A percentile compares a stretch with the other conserved stretches of the same genome.
These are phyloP conservation scores for Naganishia cerealis DNA, from an alignment of 1,284 basidiomycete species.

Conservation along the genomic window DNA sequence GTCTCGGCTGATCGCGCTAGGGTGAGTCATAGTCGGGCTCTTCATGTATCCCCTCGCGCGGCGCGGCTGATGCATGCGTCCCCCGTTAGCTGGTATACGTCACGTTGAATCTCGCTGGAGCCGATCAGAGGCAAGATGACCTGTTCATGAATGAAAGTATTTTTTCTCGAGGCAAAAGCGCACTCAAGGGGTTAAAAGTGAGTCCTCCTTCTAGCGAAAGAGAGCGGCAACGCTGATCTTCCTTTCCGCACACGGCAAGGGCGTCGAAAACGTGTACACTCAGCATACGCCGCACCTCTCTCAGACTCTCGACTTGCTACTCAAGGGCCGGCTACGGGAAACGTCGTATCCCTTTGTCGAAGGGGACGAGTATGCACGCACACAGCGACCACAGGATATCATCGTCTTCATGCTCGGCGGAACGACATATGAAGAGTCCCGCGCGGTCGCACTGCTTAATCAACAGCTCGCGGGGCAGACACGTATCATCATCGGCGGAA, in stretches of 20 bases:
- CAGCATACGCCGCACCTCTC: conserved; percentile 93
- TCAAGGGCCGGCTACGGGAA: conserved; percentile 83
- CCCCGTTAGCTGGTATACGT: conserved; percentile 78
- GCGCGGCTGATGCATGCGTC: not conserved
- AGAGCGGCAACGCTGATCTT: conserved; percentile 7
- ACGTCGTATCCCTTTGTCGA: conserved; percentile 87
- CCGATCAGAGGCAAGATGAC: conserved; percentile 95
- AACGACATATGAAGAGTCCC: conserved; percentile 88
- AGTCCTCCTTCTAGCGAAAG: conserved; percentile 20
- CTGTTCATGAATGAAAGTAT: conserved; percentile 94
- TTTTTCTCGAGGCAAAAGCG: conserved; percentile 89
- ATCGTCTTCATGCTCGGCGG: conserved; percentile 94
- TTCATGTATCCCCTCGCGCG: not conserved
- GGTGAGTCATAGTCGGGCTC: conserved; percentile 55
- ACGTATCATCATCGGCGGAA: conserved; percentile 82
- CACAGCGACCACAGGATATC: conserved; percentile 73
- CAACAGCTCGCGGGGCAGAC: conserved; percentile 67
- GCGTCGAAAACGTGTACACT: conserved; percentile 98
- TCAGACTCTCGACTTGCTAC: conserved; percentile 84
- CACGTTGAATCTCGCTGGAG: conserved; percentile 87
- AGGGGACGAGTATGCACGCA: conserved; percentile 56
- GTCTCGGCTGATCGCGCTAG: conserved; percentile 79
- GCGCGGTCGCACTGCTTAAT: conserved; percentile 78
- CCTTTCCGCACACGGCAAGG: conserved; percentile 57
- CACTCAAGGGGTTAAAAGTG: conserved; percentile 91